Base-by-base conservation (phyloP, 225 moss, liverwort and hornwort genomes). In the Polytrichum formosum region DNA sequence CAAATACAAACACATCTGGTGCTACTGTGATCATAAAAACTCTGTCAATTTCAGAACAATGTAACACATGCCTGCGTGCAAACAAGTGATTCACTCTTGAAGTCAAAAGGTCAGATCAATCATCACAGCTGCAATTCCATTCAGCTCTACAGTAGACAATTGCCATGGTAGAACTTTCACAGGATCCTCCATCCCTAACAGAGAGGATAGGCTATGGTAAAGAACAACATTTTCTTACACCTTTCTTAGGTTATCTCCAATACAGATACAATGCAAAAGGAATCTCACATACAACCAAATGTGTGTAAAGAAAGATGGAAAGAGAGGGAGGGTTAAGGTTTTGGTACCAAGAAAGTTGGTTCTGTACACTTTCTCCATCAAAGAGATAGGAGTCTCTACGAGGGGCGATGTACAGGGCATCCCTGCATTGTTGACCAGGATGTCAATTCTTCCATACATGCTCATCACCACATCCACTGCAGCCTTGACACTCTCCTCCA, bases 391-490 rank as follows among this genome's bases (percentile, higher is more conserved):
- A 13, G 78, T 26, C 70, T 92, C 92, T 0, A 65, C 90, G 22
- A 95, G 59, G 9, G 92, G 92, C 4, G 55, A 85, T 13, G 88
- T 72, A 73, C 90, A 90, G 10, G 75, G 79, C 26, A 89, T 18
- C 54, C 81, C 92, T 16, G 94, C 94, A 73, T 95, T 95, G 80
- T 92, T 95, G 29, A 95, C 79, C 19, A 92, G 84, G 25, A 92
- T 77, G 73, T 95, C 92, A 63, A 95, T 90, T 31, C 84, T 85
- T 18, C 90, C 89, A 55, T 79, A 72, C 73, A 66, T 87, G 53
- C 78, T 62, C 31, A 87, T 76, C 54, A 92, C 80, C 21, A 71
- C 73, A 19, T 84, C 82, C 68, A 92, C 90, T 2, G 74, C 65
- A 19, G 69, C 75, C 74, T 70, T 67, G 53, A 83, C 78, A 74